Base-by-base conservation (phyloP, 2,329 filamentous ascomycete genomes). In the Hypoxylon sp. region DNA sequence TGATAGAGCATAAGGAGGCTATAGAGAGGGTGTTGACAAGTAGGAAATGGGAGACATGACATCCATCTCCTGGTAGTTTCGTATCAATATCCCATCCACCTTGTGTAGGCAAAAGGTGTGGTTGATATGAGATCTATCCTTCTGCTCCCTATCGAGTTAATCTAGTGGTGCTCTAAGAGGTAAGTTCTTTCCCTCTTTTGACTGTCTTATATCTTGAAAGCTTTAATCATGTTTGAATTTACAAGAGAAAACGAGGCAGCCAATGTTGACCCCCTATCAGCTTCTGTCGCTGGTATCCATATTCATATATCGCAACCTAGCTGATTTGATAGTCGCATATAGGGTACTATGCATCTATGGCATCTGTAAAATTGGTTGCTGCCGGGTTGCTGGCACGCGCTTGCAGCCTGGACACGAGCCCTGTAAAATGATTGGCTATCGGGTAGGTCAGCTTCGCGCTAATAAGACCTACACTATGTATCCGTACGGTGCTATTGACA, bases 341-440 rank as follows among this genome's bases (percentile, higher is more conserved):
- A 4, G 1, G 7, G 14, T 28, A 30, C 30, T 48, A 48, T 30
- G 22, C 22, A n/a, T 14, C 28, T 26, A 24, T 1, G 4, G 12
- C 8, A 7, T 26, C 36, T 38, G n/a, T n/a, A n/a, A n/a, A n/a
- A n/a, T n/a, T n/a, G n/a, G n/a, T n/a, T n/a, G n/a, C 7, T 12
- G n/a, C 14, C n/a, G 14, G 28, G 5, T 3, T 48, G 7, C n/a
- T 20, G 24, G 20, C n/a, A 26, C 22, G 22, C 33, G 33, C 36
- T 53, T 32, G 7, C 16, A 53, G 26, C n/a, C 44, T 24, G 24
- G 24, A 26, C 44, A 33, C 6, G 20, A 33, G 18, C 53, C 52
- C 24, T 45, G 40, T 22, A 4, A 30, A 28, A 50, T 51, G 14
- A 59, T 51, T 59, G 55, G 55, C 12, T 26, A 28, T n/a, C 22